Evolutionary conservation across 805 yeast genomes (phyloP), one percentile per base, ranked within the genome.

Genomic region (Citeromyces matritensis): DNA sequence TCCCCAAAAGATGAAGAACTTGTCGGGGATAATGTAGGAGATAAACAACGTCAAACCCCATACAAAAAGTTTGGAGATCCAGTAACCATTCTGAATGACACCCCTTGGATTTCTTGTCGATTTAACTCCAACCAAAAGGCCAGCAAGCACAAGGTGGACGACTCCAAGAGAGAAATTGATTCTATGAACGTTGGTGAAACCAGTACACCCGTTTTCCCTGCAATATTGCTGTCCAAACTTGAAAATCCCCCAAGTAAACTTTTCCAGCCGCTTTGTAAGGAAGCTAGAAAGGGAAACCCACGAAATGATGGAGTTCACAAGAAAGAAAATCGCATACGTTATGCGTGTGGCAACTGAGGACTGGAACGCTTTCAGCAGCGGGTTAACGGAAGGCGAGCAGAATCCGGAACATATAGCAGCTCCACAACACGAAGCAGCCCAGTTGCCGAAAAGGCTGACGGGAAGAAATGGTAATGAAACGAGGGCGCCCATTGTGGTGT

Each of bases 101-200:
- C 91, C 76, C 28, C 95, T 64, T 13, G 86, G 79, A 48, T 84
- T 75, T 21, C 69, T 55, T 1, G 94, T 76, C 1, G 91, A 75
- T 40, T 71, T 73, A 4, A 86, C 93, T 13, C 84, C 82, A 7
- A 78, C 47, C 29, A 91, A 58, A 26, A 80, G 45, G 2, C 58
- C 52, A 1, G 91, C 94, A 34, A 91, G 56, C 1, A 73, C 39
- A 23, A 86, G 44, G 55, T 91, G 98, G 35, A 84, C 53, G 33
- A 74, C 31, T 2, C 94, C 97, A 12, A 91, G 58, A 2, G 96
- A 86, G 47, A 85, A 81, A 53, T 84, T 84, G 43, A 91, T 61
- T 34, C 97, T 60, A 49, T 91, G 93, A n/a, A 91, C 96, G 4
- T 94, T 86, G 10, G 84, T 82, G 53, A 88, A 91, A 30, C 96